Conservation (phyloP, 2,329 filamentous ascomycete species). For the Ophiostoma australiae region DNA sequence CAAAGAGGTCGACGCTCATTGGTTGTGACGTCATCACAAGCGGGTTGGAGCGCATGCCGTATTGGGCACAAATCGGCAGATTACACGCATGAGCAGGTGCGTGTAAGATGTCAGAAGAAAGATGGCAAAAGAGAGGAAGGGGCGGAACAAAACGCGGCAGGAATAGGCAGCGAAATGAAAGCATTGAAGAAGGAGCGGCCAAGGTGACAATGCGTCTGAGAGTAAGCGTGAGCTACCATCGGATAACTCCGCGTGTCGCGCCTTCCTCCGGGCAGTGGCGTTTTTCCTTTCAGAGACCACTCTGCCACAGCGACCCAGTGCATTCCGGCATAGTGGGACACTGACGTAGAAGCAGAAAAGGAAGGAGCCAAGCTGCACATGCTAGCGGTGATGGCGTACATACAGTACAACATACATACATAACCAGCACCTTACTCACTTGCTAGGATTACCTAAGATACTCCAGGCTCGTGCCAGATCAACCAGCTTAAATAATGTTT, state of each 20-base stretch:
- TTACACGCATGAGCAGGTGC: not conserved
- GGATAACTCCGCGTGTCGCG: not conserved
- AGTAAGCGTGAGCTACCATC: not conserved
- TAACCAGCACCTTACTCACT: not conserved
- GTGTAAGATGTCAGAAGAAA: not conserved
- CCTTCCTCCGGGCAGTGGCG: not conserved
- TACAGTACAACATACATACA: not conserved
- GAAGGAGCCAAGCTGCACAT: not conserved
- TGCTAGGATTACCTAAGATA: not conserved
- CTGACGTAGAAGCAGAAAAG: not conserved
- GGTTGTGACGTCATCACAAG: constrained; percentile 22
- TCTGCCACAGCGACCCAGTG: not conserved
- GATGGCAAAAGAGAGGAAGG: not conserved
- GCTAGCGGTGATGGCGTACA: not conserved
- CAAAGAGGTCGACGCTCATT: constrained; percentile 17
- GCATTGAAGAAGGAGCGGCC: not conserved
- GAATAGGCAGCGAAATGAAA: not conserved
- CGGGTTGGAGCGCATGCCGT: not conserved
- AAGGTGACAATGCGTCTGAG: not conserved
- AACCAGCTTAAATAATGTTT: constrained; percentile 5
- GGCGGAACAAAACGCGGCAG: not conserved
- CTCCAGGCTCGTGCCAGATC: not conserved
- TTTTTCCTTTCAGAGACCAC: not conserved
- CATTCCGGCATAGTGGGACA: not conserved
- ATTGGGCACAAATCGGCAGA: constrained; percentile 16